Base-by-base conservation (phyloP, 2,329 filamentous ascomycete genomes). In the Beauveria caledonica region DNA sequence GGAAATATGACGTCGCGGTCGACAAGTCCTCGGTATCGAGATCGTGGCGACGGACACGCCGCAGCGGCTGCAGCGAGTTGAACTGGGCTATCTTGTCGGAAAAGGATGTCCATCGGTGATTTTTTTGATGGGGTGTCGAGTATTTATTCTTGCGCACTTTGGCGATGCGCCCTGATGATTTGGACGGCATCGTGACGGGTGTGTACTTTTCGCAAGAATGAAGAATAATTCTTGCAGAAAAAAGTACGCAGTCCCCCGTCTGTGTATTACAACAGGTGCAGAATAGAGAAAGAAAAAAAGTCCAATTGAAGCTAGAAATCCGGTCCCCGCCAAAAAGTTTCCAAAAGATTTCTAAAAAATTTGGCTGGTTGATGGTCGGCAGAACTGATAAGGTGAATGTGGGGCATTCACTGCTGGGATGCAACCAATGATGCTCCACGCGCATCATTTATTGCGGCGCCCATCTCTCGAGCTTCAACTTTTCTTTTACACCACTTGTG, bases 91-190 rank as follows among this genome's bases (percentile, higher is more conserved):
- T 90, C 73, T 95, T 94, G 70, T 87, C 84, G 62, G 88, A 90
- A 76, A 97, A 97, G 64, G 90, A 88, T 76, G 97, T 89, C 84
- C 91, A 97, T 71, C 90, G 84, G 76, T 97, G 90, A 57, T 90
- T 88, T 70, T 90, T 92, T 63, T 87, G 86, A 66, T 92, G 89
- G 55, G 80, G 79, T 27, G 90, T 95, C 65, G 82, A 81, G 63
- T 82, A 81, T 71, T 89, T 91, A 64, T 81, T 81, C 76, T 88
- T 90, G 66, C 80, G 82, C 73, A 83, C 81, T 80, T 89, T 88
- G 68, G 80, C 77, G 69, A 89, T 87, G 70, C 85, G 83, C 65
- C 86, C 86, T 62, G 86, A 85, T 45, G 80, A 80, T 68, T 82
- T 82, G 67, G 80, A 77, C 67, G 82, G 80, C 84, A 87, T 87